Conservation (phyloP, 176 grass and related monocot genomes). For the Echinochloa phyllopogon region DNA sequence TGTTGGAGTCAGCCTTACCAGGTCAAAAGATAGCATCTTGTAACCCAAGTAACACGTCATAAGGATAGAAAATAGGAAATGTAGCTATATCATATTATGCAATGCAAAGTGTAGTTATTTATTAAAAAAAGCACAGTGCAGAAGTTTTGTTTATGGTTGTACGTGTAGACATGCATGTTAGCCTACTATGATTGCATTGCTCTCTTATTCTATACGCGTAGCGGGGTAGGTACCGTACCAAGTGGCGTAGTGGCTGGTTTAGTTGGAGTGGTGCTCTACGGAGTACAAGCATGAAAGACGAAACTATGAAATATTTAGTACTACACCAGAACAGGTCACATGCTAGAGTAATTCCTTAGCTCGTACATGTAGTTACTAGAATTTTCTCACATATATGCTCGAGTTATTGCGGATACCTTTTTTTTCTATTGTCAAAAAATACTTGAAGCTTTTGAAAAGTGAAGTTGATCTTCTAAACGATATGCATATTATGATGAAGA, state of each 20-base stretch:
- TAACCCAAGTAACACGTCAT: not conserved
- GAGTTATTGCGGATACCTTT: no score
- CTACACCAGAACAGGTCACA: no score
- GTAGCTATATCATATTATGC: not conserved
- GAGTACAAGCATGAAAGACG: no score
- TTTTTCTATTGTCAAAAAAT: no score
- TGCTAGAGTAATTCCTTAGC: no score
- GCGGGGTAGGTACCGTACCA: not conserved
- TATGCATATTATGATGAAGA: no score
- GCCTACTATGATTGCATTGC: not conserved
- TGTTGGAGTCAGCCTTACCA: no score
- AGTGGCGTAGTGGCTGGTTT: not conserved
- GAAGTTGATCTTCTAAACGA: no score
- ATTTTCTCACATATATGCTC: no score
- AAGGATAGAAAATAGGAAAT: not conserved
- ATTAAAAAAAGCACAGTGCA: not conserved
- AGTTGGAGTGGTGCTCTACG: not conserved
- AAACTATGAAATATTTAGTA: no score
- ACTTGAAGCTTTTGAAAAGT: no score
- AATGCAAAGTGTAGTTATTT: not conserved
- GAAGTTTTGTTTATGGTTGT: not conserved
- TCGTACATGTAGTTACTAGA: no score
- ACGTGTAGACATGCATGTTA: not conserved
- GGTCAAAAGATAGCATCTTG: not conserved
- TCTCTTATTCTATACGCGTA: not conserved